Percentiles rank a stretch among this genome's conserved stretches.
phyloP scores from a whole-genome alignment of 345 rosid species.

The Lepidium didymum region DNA sequence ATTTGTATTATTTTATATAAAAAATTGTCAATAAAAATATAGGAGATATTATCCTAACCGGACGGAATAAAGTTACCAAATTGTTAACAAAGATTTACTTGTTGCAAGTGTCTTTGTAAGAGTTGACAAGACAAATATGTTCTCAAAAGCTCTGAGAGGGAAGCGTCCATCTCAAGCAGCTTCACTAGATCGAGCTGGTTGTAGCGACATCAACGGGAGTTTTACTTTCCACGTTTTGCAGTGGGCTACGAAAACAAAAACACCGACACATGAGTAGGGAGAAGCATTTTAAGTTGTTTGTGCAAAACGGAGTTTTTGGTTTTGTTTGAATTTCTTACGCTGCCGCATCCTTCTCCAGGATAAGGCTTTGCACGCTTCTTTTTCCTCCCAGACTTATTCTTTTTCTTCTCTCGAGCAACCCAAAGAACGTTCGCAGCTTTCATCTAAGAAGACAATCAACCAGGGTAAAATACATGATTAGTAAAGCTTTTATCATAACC shows the following conservation, averaged over 20 bases:
- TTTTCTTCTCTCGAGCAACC: conserved; percentile 87
- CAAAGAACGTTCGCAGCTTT: conserved; percentile 75
- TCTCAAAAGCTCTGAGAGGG: conserved; percentile 41
- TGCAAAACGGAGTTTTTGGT: neutral
- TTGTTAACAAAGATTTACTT: too few relatives aligned
- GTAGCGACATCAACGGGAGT: conserved; percentile 93
- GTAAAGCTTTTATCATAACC: neutral
- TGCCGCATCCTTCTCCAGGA: conserved; percentile 88
- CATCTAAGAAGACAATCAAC: conserved; percentile 34
- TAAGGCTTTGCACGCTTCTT: conserved; percentile 72
- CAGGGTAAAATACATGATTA: neutral
- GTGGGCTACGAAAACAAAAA: conserved; percentile 45
- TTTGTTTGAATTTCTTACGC: conserved; percentile 51
- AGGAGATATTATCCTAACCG: too few relatives aligned
- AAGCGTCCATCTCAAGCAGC: conserved; percentile 85
- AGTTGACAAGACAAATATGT: too few relatives aligned
- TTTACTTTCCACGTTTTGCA: conserved; percentile 85
- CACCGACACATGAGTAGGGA: too few relatives aligned
- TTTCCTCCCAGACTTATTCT: conserved; percentile 87
- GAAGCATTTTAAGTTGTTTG: neutral
- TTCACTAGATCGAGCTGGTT: conserved; percentile 78
- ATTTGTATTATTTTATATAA: too few relatives aligned
- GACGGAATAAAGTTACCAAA: too few relatives aligned
- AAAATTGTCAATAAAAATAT: too few relatives aligned
- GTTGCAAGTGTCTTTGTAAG: too few relatives aligned